Conservation (phyloP, 2,329 filamentous ascomycete species). For the Paradendryphiella salina region DNA sequence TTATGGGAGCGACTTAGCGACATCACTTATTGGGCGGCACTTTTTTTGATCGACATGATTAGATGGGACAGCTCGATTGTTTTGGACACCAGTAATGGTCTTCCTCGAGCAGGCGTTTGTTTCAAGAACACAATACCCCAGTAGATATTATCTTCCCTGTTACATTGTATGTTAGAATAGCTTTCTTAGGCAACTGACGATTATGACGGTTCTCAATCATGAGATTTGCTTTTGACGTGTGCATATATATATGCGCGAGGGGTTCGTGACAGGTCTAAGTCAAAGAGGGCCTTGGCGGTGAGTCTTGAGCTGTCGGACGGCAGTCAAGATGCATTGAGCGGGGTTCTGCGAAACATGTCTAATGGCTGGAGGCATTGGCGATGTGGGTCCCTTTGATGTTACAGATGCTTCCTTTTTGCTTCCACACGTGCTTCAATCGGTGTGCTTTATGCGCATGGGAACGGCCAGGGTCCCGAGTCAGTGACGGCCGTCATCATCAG, state of each 20-base stretch:
- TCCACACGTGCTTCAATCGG: slow-evolving; percentile 12
- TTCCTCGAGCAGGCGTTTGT: slow-evolving; percentile 32
- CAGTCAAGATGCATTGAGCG: not conserved
- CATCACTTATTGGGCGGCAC: slow-evolving; percentile 15
- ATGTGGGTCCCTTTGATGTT: not conserved
- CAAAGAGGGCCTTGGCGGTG: slow-evolving; percentile 3
- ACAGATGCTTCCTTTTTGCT: slow-evolving; percentile 17
- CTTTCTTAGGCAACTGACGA: slow-evolving; percentile 12
- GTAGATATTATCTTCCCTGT: slow-evolving; percentile 17
- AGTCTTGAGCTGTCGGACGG: not conserved
- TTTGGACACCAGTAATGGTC: slow-evolving; percentile 24
- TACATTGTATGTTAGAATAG: slow-evolving; percentile 16
- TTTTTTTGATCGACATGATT: slow-evolving; percentile 20
- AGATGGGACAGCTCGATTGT: slow-evolving; percentile 25
- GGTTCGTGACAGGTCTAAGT: not conserved
- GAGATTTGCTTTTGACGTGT: slow-evolving; percentile 6
- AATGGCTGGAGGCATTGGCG: not conserved
- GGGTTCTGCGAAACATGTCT: slow-evolving; percentile 2
- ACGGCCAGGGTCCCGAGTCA: slow-evolving; percentile 13
- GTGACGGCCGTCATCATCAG: not conserved
- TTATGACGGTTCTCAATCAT: slow-evolving; percentile 4
- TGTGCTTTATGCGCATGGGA: slow-evolving; percentile 14
- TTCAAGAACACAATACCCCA: slow-evolving; percentile 31
- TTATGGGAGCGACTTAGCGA: slow-evolving; percentile 14
- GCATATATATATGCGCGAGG: slow-evolving; percentile 1